Base-by-base conservation (phyloP, 1,284 basidiomycete species). In the Cutaneotrichosporon dermatis region DNA sequence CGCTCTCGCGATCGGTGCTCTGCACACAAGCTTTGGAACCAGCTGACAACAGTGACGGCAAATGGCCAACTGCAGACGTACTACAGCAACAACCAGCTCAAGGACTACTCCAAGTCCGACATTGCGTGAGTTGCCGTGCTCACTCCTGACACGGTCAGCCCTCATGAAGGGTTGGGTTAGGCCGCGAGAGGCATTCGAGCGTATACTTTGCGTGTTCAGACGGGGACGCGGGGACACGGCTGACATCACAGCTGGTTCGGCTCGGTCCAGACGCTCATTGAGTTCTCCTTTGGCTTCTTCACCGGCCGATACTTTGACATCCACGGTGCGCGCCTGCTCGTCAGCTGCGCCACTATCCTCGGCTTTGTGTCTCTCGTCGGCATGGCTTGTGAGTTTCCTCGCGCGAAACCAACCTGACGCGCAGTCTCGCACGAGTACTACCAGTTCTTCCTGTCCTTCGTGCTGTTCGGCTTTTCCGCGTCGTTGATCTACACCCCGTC, bases 241-340 rank as follows among this genome's bases (percentile, higher is more conserved):
- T 59, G 43, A 58, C 25, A 9, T 25, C 6, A 13, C 58, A 75
- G 73, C 7, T 76, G 76, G 74, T 67, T 76, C 8, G 70, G 70
- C 1, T 72, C 72, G 0, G 59, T 76, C 39, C 66, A 70, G 51
- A 59, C 67, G 6, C 68, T 73, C 48, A 57, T 74, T 50, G 65
- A 67, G 39, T 76, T 76, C 55, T 56, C 55, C 3, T 63, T 69
- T 25, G 70, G 71, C 3, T 62, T 75, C 33, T 57, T 74, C 11
- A 56, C 69, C 3, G 76, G 76, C 2, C 66, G 76, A 43, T 73
- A 68, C 54, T 76, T 78, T 58, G 76, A 78, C 58, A 56, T 72
- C 7, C 72, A 78, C 52, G 76, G 76, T 2, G 60, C 73, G 0
- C 53, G 66, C 7, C 35, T 57, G 2, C 59, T 76, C n/a, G 64